A percentile compares a stretch with the other conserved stretches of the same genome.
Conservation (phyloP, 345 rosid species). For the Lepidium aucheri region DNA sequence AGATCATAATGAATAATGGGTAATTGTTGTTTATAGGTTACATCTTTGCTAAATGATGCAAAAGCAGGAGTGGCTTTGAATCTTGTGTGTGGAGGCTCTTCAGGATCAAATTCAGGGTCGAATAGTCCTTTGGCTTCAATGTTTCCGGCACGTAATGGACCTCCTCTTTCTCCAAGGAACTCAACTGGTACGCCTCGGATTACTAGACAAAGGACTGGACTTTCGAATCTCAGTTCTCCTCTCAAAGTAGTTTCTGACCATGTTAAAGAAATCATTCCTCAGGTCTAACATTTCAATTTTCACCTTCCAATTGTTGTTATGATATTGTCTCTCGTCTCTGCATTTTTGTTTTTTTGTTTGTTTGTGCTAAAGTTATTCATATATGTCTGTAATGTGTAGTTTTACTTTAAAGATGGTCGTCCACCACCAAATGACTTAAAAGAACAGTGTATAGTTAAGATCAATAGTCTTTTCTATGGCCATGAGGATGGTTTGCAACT, state of each 20-base stretch:
- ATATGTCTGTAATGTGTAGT: slow-evolving; percentile 45
- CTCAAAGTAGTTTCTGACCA: slow-evolving; percentile 79
- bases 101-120: slow-evolving; percentile 38
- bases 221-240: slow-evolving; percentile 85
- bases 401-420: slow-evolving; percentile 86
- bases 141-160: slow-evolving; percentile 92
- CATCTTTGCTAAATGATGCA: slow-evolving; percentile 78
- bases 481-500: slow-evolving; percentile 61
- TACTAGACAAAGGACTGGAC: slow-evolving; percentile 68
- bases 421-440: slow-evolving; percentile 73
- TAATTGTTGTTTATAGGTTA: slow-evolving; percentile 37
- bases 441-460: slow-evolving; percentile 57
- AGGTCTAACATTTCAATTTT: slow-evolving; percentile 37
- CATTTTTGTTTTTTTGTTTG: neutral
- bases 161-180: slow-evolving; percentile 96
- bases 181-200: slow-evolving; percentile 84
- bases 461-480: slow-evolving; percentile 56
- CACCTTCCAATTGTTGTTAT: neutral
- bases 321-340: slow-evolving; percentile 1
- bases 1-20: neutral
- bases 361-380: neutral
- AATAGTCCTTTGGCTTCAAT: slow-evolving; percentile 74
- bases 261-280: slow-evolving; percentile 81
- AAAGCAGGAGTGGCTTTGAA: slow-evolving; percentile 73
- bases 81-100: slow-evolving; percentile 44